Base-by-base conservation (phyloP, 805 yeast species). In the Kurtzmaniella cleridarum region DNA sequence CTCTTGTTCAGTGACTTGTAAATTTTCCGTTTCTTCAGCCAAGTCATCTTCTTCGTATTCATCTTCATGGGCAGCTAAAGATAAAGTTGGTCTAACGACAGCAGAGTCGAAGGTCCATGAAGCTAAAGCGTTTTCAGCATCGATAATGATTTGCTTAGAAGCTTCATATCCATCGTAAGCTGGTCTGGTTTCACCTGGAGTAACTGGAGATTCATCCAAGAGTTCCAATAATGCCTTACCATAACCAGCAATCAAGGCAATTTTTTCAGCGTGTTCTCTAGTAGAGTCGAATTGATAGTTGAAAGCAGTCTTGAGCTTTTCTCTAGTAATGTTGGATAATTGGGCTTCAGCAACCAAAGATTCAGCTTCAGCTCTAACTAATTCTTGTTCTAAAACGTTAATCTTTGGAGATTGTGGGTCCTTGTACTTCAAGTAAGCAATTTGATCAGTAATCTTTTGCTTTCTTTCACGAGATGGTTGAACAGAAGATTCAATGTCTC, bases 331-430 rank as follows among this genome's bases (percentile, higher is more conserved):
- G 75, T 91, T 91, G 47, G 96, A 87, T 62, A 91, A 80, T 75
- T 91, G 98, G 43, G 98, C 98, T 75, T 91, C 98, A 44, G 98
- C 98, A 56, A 91, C 98, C 55, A 91, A 80, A 37, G 96, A 88
- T 73, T 93, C 98, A 50, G 98, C 98, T 76, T 91, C 98, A 38
- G 98, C 97, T 70, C 98, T 83, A 51, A 93, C 98, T 63, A 93
- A 79, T 72, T 93, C 98, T 74, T 93, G 98, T 76, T 91, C 98
- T 65, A 91, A 79, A 40, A 90, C 91, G 49, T 86, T 81, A 51
- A 91, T 85, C 76, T 91, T 91, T 64, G 96, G 95, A 40, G 96
- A 88, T 71, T 85, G 88, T 48, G 98, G 98, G 68, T 91, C 98
- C 78, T 91, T 91, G 78, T 93, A 93, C 75, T 93, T 93, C 70